Evolutionary conservation across 768 basidiomycete species (phyloP).

Genomic region (Punctularia strigosozonata): DNA sequence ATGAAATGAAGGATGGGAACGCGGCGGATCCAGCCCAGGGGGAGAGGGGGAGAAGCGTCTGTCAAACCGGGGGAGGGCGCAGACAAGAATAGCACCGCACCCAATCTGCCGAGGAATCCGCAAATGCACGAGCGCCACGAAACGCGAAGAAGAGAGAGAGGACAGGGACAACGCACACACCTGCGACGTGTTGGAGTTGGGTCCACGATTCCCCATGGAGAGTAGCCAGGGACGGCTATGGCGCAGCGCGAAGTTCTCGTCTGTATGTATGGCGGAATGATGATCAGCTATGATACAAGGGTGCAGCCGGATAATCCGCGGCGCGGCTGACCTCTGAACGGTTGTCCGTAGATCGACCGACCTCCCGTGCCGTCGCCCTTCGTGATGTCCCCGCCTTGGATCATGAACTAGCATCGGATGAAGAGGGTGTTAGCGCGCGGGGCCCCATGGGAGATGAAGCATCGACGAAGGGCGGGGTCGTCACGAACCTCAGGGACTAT

Average conservation of each 20-base stretch:
- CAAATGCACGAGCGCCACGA: not conserved
- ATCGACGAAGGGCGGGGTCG: no score
- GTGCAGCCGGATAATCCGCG: not conserved
- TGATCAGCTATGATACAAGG: not conserved
- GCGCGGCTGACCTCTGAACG: slow-evolving; percentile 19
- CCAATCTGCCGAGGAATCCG: no score
- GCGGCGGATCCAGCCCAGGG: no score
- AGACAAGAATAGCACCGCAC: no score
- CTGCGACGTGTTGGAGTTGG: slow-evolving; percentile 38
- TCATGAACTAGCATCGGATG: no score
- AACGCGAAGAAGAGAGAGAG: not conserved
- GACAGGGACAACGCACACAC: slow-evolving; percentile 11
- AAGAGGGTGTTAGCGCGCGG: no score
- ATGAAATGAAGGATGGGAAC: no score
- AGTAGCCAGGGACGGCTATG: slow-evolving; percentile 29
- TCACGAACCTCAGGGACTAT: slow-evolving; percentile 20
- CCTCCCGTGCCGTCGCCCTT: slow-evolving; percentile 24
- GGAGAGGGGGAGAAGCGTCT: no score
- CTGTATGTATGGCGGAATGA: slow-evolving; percentile 9
- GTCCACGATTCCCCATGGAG: slow-evolving; percentile 40
- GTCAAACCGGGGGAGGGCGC: no score
- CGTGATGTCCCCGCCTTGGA: slow-evolving; percentile 30
- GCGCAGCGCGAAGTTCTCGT: slow-evolving; percentile 25
- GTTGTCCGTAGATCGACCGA: slow-evolving; percentile 24
- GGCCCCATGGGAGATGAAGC: no score